Conservation (phyloP, 148 eudicot species). For the Chenopodium quinoa region DNA sequence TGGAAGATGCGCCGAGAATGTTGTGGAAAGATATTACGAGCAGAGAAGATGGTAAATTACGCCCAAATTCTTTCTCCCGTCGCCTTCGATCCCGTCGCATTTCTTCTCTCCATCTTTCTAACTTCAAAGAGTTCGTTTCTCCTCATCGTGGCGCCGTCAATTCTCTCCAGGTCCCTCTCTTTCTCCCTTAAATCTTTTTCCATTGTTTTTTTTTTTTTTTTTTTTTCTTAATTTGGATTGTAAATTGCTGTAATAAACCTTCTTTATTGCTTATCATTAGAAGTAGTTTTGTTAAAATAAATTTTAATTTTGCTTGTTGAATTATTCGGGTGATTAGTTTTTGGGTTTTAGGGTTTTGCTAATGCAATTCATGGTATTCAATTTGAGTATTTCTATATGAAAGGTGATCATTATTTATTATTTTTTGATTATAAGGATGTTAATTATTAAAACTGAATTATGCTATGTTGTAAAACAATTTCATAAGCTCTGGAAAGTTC, state of each 20-base stretch:
- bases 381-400: neutral
- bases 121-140: conserved; percentile 73
- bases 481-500: no score
- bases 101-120: conserved; percentile 74
- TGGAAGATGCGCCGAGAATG: conserved; percentile 56
- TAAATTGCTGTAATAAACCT: neutral
- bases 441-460: no score
- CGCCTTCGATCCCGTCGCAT: conserved; percentile 56
- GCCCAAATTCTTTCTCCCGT: conserved; percentile 56
- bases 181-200: neutral
- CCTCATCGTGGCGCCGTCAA: conserved; percentile 89
- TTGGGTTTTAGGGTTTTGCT: no score
- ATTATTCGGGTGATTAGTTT: no score
- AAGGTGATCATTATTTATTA: neutral
- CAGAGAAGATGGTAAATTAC: conserved; percentile 64
- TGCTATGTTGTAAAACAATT: no score
- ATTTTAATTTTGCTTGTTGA: no score
- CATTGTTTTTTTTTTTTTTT: neutral
- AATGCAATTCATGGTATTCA: no score
- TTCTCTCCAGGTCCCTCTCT: conserved; percentile 74
- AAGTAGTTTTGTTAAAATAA: no score
- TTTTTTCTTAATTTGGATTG: neutral
- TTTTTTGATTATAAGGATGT: no score
- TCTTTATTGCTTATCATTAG: neutral
- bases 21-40: conserved; percentile 70